Percentiles rank a stretch among this genome's conserved stretches.
phyloP scores from a whole-genome alignment of 805 yeast species.

The Monosporozyma servazzii region DNA sequence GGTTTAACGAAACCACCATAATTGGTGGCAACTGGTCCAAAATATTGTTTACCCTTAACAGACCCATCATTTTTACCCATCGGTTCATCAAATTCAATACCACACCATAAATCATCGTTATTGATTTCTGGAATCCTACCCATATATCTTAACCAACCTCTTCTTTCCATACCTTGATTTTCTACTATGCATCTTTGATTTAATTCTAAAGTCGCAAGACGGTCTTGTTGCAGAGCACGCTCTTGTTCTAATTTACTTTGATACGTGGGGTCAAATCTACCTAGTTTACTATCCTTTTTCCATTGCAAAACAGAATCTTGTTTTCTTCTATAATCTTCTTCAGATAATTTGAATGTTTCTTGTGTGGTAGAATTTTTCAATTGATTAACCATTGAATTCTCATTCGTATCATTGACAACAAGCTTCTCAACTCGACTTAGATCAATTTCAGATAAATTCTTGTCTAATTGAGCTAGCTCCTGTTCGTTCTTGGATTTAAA shows the following conservation, averaged over 20 bases:
- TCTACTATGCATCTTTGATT: slow-evolving; percentile 47
- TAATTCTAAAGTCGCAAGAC: slow-evolving; percentile 31
- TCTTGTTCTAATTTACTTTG: slow-evolving; percentile 25
- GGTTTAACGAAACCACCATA: slow-evolving; percentile 81
- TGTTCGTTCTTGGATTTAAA: background rate
- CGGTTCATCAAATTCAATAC: slow-evolving; percentile 78
- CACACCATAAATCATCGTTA: slow-evolving; percentile 57
- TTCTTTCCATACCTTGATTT: slow-evolving; percentile 30
- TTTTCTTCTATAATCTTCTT: slow-evolving; percentile 41
- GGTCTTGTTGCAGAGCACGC: slow-evolving; percentile 22
- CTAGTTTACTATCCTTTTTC: slow-evolving; percentile 62
- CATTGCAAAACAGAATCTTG: slow-evolving; percentile 61
- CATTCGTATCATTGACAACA: slow-evolving; percentile 50
- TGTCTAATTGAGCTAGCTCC: background rate
- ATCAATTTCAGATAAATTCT: background rate
- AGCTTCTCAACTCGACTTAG: slow-evolving; percentile 4
- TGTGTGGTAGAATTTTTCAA: slow-evolving; percentile 15
- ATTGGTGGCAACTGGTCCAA: slow-evolving; percentile 40
- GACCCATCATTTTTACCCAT: slow-evolving; percentile 80
- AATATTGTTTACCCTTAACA: slow-evolving; percentile 50
- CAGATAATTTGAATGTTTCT: slow-evolving; percentile 15
- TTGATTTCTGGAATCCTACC: slow-evolving; percentile 57
- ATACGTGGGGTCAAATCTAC: slow-evolving; percentile 57
- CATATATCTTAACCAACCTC: slow-evolving; percentile 62
- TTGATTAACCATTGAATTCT: slow-evolving; percentile 41